phyloP scores from a whole-genome alignment of 2,329 filamentous ascomycete genomes.

The Claviceps sp. region DNA sequence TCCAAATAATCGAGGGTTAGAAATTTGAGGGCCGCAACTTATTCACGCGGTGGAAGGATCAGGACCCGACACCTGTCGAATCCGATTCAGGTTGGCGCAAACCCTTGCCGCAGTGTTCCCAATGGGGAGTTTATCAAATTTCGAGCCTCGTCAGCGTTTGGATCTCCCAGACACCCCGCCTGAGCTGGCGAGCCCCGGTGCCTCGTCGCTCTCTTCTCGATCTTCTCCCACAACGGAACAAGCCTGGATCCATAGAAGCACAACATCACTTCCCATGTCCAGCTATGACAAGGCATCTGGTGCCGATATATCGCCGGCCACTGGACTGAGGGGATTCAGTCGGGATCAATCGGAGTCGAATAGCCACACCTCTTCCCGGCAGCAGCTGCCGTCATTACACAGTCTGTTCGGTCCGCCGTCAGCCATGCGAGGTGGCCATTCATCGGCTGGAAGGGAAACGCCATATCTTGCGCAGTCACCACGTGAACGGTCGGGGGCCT shows the following conservation, averaged over 20 bases:
- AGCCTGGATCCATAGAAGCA: constrained; percentile 26
- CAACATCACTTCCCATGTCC: constrained; percentile 42
- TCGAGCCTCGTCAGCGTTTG: constrained; percentile 37
- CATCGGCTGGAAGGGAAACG: constrained; percentile 33
- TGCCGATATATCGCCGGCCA: constrained; percentile 28
- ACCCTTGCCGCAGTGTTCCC: constrained; percentile 18
- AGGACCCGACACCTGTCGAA: background rate
- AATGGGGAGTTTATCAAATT: constrained; percentile 42
- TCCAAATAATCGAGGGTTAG: background rate
- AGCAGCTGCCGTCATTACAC: constrained; percentile 42
- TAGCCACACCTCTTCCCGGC: constrained; percentile 20
- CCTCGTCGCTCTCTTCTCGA: constrained; percentile 33
- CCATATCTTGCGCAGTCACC: constrained; percentile 31
- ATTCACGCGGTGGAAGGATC: background rate
- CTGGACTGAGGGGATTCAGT: constrained; percentile 22
- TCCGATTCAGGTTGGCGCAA: background rate
- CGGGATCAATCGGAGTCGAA: constrained; percentile 22
- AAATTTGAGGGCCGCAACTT: background rate
- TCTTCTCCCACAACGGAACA: constrained; percentile 29
- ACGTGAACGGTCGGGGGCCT: constrained; percentile 31
- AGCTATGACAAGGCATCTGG: constrained; percentile 38
- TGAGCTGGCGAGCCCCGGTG: constrained; percentile 38
- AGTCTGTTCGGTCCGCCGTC: constrained; percentile 41
- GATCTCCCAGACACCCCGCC: constrained; percentile 40
- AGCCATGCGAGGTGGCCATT: constrained; percentile 28